Base-by-base conservation (phyloP, 2,329 filamentous ascomycete species). In the Colletotrichum higginsianum region DNA sequence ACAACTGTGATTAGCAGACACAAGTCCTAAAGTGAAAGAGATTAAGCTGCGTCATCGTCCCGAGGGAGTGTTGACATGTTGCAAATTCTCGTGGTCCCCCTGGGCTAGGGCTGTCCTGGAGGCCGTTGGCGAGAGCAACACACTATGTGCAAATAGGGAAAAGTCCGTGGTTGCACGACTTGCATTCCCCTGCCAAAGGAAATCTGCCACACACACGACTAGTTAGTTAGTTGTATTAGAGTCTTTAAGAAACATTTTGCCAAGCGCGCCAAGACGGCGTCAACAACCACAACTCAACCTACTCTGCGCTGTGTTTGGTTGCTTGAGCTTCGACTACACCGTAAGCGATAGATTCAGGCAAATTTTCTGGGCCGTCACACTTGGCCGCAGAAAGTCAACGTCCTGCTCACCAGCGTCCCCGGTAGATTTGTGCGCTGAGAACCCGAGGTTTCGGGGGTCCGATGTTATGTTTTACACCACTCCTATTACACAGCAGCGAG, bases 1-100 rank as follows among this genome's bases (percentile, higher is more conserved):
- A 15, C 6, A n/a, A 42, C 26, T 23, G n/a, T 11, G 21, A 57
- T 42, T 44, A 23, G 35, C 35, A 16, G 23, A 44, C 18, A 57
- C 40, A 21, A 16, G 38, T 7, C 4, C 15, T 26, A 13, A 57
- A 16, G 11, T 40, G 55, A 42, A 57, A 2, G 55, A 44, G 15
- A 57, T 57, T 44, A 21, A 57, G 21, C 38, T 44, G 38, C 55
- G 55, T 42, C 55, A 56, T 56, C 13, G 12, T 8, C 21, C 55
- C n/a, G 30, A 30, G 30, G 42, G 42, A 26, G 55, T 57, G 40
- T 23, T 16, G 15, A 12, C 18, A n/a, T 9, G 8, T 44, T 11
- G 21, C 12, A 23, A 12, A 9, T 4, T 15, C 38, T 21, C 23
- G 3, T 40, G 6, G 30, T 35, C 40, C 40, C 9, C 40, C 30